Evolutionary conservation across 176 grass and related monocot genomes (phyloP).

Genomic region (Aegilops umbellulata): DNA sequence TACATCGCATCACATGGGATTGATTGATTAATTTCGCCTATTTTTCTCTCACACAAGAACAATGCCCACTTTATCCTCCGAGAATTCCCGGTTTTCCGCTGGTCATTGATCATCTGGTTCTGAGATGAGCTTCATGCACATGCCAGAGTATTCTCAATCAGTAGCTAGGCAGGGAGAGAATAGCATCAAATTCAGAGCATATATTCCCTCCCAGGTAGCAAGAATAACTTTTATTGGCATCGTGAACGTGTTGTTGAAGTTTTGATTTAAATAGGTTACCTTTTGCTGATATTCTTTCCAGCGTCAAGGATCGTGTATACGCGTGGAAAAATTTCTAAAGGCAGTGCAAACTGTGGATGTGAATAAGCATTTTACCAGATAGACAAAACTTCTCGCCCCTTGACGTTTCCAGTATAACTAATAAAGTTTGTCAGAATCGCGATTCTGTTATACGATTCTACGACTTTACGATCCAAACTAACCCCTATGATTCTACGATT

Average conservation of each 20-base stretch:
- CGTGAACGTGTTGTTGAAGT: background rate
- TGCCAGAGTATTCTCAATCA: background rate
- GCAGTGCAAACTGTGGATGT: background rate
- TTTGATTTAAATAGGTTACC: background rate
- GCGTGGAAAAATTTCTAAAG: background rate
- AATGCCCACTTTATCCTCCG: background rate
- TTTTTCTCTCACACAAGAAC: background rate
- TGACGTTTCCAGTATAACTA: too few species aligned
- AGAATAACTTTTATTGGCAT: background rate
- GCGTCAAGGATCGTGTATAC: background rate
- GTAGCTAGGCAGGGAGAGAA: background rate
- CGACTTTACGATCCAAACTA: too few species aligned
- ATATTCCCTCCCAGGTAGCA: slow-evolving; percentile 7
- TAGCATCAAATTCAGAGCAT: slow-evolving; percentile 8
- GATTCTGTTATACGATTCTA: too few species aligned
- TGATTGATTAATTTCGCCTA: background rate
- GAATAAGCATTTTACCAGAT: background rate
- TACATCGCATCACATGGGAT: background rate
- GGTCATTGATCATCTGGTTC: too few species aligned
- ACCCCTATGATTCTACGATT: too few species aligned
- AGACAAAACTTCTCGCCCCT: background rate
- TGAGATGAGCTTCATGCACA: background rate
- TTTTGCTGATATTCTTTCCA: background rate
- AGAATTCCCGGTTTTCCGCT: background rate
- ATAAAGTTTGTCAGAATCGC: too few species aligned